Evolutionary conservation across 1,139 yeast genomes (phyloP).

Genomic region (Tardiomyces blankii): DNA sequence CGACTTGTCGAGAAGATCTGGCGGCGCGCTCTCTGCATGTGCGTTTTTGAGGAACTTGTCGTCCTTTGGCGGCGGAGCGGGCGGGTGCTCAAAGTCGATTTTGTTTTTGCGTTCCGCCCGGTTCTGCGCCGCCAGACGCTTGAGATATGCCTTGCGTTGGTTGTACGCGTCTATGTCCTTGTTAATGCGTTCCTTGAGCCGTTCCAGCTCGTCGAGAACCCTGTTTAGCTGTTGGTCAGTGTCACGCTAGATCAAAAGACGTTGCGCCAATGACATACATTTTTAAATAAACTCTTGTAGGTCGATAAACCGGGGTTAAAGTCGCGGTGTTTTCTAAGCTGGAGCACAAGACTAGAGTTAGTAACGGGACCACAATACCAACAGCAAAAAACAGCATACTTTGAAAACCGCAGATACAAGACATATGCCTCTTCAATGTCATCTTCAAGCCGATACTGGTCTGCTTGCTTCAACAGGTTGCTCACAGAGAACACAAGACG

Average conservation of each 20-base stretch:
- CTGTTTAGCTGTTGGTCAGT: background rate
- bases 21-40: background rate
- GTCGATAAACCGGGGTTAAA: slow-evolving; percentile 9
- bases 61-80: background rate
- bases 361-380: no score
- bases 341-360: slow-evolving; percentile 26
- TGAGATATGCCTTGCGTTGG: background rate
- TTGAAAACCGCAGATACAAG: slow-evolving; percentile 31
- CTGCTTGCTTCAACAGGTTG: slow-evolving; percentile 33
- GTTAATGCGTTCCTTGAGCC: background rate
- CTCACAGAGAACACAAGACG: slow-evolving; percentile 37
- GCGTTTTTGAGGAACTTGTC: background rate
- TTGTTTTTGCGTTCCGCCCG: background rate
- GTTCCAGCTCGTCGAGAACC: background rate
- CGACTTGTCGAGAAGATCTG: background rate
- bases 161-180: background rate
- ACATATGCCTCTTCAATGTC: slow-evolving; percentile 36
- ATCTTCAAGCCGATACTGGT: slow-evolving; percentile 30
- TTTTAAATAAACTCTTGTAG: background rate
- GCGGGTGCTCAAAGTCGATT: background rate
- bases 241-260: background rate
- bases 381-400: background rate
- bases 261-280: background rate
- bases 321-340: slow-evolving; percentile 35
- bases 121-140: background rate